Evolutionary conservation across 306 rosid genomes (phyloP), one percentile per base, ranked within the genome.

Genomic region (Quercus mongolica): DNA sequence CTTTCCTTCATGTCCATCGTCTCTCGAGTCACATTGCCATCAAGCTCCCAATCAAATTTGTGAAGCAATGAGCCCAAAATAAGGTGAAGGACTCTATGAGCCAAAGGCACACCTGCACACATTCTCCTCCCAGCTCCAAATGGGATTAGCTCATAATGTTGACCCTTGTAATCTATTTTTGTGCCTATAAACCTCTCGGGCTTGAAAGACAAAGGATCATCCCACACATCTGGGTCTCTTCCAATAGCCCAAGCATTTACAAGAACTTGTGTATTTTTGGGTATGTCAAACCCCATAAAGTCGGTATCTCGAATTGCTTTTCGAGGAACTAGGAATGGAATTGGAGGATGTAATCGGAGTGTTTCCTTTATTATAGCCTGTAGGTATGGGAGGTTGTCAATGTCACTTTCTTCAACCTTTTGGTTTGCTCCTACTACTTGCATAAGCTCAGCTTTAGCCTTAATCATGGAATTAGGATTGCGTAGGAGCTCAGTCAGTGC

Each of bases 241-340:
- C 94, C 94, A 10, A 90, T 90, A 5, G 94, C 94, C 90, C 90
- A 88, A 0, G 86, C 78, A 44, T 88, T 86, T 62, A 88, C 90
- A 20, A 88, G 85, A 0, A 87, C 91, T 68, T 85, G 90, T 2
- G 92, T 90, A 65, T 83, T 79, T 76, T 81, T 82, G 19, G 94
- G 94, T 26, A 87, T 49, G 9, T 58, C 3, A 78, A 83, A 86
- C 4, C 88, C 87, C 88, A 83, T 85, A 70, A 88, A 88, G 0
- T 76, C 1, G 7, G 90, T 85, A 56, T 86, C 88, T 6, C 76
- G 11, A 6, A 30, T 57, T 0, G 90, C 85, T 18, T 57, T 83
- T 25, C 94, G 79, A 9, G 94, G 94, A 1, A 90, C 85, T 10
- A 88, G 82, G 1, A 90, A 56, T 4, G 94, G 92, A 74, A 88